Base-by-base conservation (phyloP, 2,329 filamentous ascomycete genomes). In the Emergomyces orientalis region DNA sequence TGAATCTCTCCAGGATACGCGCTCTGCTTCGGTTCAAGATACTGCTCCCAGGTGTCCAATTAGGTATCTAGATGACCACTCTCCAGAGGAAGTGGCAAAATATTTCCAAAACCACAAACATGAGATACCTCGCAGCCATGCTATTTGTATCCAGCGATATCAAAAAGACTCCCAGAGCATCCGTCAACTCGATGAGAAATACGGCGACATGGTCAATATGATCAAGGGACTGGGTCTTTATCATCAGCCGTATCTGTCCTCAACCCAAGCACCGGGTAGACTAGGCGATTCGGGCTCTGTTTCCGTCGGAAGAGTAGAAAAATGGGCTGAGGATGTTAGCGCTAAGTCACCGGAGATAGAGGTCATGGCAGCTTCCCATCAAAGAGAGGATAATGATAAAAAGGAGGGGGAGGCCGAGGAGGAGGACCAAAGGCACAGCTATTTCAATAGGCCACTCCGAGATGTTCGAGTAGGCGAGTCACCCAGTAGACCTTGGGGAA, bases 41-140 rank as follows among this genome's bases (percentile, higher is more conserved):
- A 82, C 82, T 11, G 78, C 81, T 22, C 80, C 84, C 63, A 91
- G 91, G 72, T 97, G 93, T 75, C 93, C 93, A 2, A 97, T 97
- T 64, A 89, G 93, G 57, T 97, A 89, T 77, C 81, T 97, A 72
- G 88, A 97, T 75, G 88, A 96, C 74, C 92, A 96, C 72, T 91
- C 91, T 1, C 90, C 93, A 1, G 90, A 96, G 77, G 92, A 97
- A 72, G 88, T 97, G 65, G 93, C 93, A 17, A 86, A 89, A 71
- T 97, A 96, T 74, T 91, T 97, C 71, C 90, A 97, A 74, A 91
- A 87, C 60, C 92, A 97, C 78, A 97, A 97, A 75, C 92, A 97
- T 76, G 89, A 96, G 74, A 84, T 97, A 61, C 93, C 93, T 11
- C 86, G 93, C 69, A 97, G 91, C 73, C 93, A 97, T 76, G 91